Percentiles rank a stretch among this genome's conserved stretches.
Conservation (phyloP, 2,329 filamentous ascomycete species). For the Pseudocercospora ulei region DNA sequence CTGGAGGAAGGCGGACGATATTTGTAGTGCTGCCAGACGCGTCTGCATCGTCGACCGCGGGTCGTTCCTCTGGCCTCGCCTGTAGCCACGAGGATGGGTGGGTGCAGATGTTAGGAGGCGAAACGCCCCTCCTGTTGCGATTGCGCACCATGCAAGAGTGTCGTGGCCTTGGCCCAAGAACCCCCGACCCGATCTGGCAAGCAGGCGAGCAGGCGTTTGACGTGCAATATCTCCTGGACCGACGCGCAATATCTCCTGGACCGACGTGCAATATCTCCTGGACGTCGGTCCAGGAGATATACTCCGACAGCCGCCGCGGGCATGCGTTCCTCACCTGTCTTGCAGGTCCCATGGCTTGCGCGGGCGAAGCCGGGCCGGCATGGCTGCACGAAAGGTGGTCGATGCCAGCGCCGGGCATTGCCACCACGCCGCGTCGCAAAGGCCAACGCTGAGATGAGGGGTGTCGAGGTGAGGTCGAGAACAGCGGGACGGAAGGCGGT, state of each 20-base stretch:
- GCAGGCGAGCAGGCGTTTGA: not conserved
- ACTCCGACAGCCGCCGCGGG: not conserved
- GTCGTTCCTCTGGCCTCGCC: slow-evolving; percentile 11
- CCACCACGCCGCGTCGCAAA: not conserved
- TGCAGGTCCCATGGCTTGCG: slow-evolving; percentile 1
- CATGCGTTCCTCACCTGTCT: slow-evolving; percentile 1
- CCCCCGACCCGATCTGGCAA: slow-evolving; percentile 2
- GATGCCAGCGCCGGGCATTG: not conserved
- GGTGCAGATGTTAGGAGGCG: slow-evolving; percentile 8
- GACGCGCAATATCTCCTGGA: too few species aligned
- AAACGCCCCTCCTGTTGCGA: slow-evolving; percentile 11
- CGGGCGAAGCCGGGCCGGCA: not conserved
- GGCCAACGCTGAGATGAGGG: not conserved
- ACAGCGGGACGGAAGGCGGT: not conserved
- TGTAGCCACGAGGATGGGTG: slow-evolving; percentile 2
- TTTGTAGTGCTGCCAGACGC: slow-evolving; percentile 4
- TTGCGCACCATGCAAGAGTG: slow-evolving; percentile 11
- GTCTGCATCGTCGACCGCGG: slow-evolving; percentile 2
- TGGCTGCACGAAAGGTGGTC: not conserved
- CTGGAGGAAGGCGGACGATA: slow-evolving; percentile 6
- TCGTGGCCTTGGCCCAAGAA: slow-evolving; percentile 11
- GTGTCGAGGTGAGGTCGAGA: not conserved
- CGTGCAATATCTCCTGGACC: too few species aligned
- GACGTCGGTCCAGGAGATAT: not conserved
- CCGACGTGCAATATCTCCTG: too few species aligned